Conservation (phyloP, 202 grass and related monocot species). For the Tripidium arundinaceum region DNA sequence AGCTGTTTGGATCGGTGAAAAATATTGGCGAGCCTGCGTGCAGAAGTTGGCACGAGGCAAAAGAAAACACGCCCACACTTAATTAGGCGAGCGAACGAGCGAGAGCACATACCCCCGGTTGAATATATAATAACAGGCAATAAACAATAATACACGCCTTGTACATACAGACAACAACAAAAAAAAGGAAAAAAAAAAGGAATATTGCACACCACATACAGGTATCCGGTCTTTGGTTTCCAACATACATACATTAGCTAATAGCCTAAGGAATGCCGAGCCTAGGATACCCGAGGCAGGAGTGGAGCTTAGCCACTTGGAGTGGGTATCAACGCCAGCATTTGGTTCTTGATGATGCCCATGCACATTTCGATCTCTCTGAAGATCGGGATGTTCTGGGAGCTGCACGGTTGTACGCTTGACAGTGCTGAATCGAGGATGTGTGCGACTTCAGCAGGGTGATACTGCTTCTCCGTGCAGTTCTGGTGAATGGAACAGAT, state of each 20-base stretch:
- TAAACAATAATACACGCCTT: not conserved
- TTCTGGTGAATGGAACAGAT: slow-evolving; percentile 43
- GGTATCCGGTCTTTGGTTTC: not conserved
- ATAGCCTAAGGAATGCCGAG: not conserved
- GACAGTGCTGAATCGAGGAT: slow-evolving; percentile 76
- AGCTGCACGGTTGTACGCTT: slow-evolving; percentile 70
- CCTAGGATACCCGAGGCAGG: slow-evolving; percentile 1
- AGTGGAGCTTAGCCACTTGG: slow-evolving; percentile 40
- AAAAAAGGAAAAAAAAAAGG: not conserved
- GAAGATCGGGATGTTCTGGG: slow-evolving; percentile 66
- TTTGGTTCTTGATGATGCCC: slow-evolving; percentile 94
- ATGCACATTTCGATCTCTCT: slow-evolving; percentile 88
- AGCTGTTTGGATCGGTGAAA: too few species aligned
- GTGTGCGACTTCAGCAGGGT: slow-evolving; percentile 81
- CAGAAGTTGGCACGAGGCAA: too few species aligned
- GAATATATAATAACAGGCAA: not conserved
- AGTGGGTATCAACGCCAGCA: slow-evolving; percentile 82
- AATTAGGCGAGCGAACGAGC: too few species aligned
- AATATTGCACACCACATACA: not conserved
- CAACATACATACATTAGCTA: not conserved
- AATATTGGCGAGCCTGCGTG: too few species aligned
- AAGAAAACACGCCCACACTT: too few species aligned
- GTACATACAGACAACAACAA: not conserved
- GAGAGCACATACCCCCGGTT: not conserved
- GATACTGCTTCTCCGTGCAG: slow-evolving; percentile 89